Evolutionary conservation across 2,329 filamentous ascomycete genomes (phyloP).

Genomic region (Hypoxylon sp.): DNA sequence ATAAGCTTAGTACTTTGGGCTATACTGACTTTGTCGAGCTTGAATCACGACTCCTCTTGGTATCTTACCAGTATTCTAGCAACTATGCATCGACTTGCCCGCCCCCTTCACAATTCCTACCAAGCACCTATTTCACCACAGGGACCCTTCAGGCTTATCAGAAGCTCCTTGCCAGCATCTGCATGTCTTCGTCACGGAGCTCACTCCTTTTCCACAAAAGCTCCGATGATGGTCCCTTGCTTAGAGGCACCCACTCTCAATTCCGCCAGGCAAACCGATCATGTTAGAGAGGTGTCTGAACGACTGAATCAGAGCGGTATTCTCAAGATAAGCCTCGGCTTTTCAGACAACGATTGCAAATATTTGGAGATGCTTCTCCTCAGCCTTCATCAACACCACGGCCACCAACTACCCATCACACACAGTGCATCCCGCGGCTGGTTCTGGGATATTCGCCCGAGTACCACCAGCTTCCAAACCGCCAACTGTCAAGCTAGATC

Average conservation of each 20-base stretch:
- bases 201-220: not conserved
- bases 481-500: slow-evolving; percentile 5
- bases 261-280: not conserved
- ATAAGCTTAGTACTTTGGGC: not conserved
- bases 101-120: not conserved
- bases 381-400: not conserved
- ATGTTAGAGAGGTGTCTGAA: not conserved
- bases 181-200: not conserved
- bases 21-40: not conserved
- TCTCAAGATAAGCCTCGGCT: slow-evolving; percentile 1
- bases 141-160: not conserved
- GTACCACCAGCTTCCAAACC: not conserved
- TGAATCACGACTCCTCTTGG: not conserved
- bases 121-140: not conserved
- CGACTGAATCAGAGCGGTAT: not conserved
- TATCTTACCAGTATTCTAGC: not conserved
- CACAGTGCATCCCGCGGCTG: slow-evolving; percentile 10
- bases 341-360: not conserved
- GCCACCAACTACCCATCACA: slow-evolving; percentile 5
- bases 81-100: not conserved
- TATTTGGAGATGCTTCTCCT: not conserved
- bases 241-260: not conserved
- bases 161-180: not conserved
- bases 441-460: slow-evolving; percentile 11
- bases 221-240: not conserved